Base-by-base conservation (phyloP, 2,329 filamentous ascomycete genomes). In the Colletotrichum sp. region DNA sequence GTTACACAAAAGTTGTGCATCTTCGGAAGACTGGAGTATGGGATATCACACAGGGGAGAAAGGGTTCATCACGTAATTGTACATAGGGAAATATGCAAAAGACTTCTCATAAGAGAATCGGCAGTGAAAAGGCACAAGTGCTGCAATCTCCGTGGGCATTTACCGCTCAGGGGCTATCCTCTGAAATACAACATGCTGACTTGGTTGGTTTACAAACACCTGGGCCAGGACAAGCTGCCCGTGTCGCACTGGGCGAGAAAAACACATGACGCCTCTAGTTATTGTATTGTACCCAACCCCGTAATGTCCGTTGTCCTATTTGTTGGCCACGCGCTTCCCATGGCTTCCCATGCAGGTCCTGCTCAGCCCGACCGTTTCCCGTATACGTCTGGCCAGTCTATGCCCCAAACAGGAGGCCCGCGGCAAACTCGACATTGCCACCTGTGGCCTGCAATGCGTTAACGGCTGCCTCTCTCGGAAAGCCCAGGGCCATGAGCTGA, bases 381-480 rank as follows among this genome's bases (percentile, higher is more conserved):
- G 30, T 30, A 34, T 69, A 52, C 57, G 63, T 26, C 24, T 18
- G 8, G 48, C 36, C 26, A 36, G 8, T 24, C 68, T 65, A 88
- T 64, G 86, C 85, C 75, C 90, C 87, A 79, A 93, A 95, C 68
- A 98, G 90, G 77, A 98, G 89, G 65, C 94, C 93, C 63, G 96
- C 96, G n/a, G 96, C 96, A 78, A 93, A 92, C 77, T 99, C 95
- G 9, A 98, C 92, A 81, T 99, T 95, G 24, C 97, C 96, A 24
- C 93, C 93, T 18, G 95, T 94, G 34, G 95, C 95, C 80, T 96
- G 92, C 67, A 99, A 87, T 4, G 96, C 96, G 75, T 94, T 92
- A 68, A 97, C 89, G 1, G 96, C 96, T 79, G 95, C 91, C 76
- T 94, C 90, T 69, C 93, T 90, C 3, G 93, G 91, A 78, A 97